Evolutionary conservation across 2,329 filamentous ascomycete species (phyloP).

Genomic region (Nemania sp.): DNA sequence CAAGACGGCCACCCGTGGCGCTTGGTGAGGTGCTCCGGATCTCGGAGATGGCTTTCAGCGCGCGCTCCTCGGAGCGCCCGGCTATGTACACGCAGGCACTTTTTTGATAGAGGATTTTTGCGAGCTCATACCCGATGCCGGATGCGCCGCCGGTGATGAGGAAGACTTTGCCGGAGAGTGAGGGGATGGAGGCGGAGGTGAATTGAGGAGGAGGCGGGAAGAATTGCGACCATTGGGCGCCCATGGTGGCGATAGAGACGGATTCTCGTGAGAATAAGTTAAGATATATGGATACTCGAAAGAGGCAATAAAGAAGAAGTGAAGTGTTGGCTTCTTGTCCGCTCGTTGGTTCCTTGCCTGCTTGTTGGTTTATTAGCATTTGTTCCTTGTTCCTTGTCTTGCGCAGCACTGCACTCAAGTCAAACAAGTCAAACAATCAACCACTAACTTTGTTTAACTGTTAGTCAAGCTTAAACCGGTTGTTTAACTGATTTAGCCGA

Average conservation of each 20-base stretch:
- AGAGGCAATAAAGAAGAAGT: too few relatives aligned
- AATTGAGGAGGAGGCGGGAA: conserved; percentile 25
- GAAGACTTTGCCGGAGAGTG: conserved; percentile 28
- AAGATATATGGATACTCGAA: too few relatives aligned
- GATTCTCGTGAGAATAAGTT: too few relatives aligned
- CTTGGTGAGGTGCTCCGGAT: neutral
- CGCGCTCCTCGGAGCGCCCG: conserved; percentile 21
- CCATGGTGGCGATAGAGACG: conserved; percentile 23
- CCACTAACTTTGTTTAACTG: too few relatives aligned
- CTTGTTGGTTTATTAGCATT: too few relatives aligned
- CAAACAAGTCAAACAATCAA: too few relatives aligned
- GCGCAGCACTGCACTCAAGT: too few relatives aligned
- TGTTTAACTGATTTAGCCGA: too few relatives aligned
- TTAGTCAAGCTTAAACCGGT: too few relatives aligned
- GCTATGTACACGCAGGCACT: conserved; percentile 26
- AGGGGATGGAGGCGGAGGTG: conserved; percentile 16
- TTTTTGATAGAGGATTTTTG: conserved; percentile 22
- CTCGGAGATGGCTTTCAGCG: conserved; percentile 16
- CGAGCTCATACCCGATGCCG: conserved; percentile 29
- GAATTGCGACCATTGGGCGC: conserved; percentile 27
- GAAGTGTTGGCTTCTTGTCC: too few relatives aligned
- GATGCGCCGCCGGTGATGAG: conserved; percentile 31
- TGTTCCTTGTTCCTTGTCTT: too few relatives aligned
- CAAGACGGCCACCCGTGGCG: conserved; percentile 5
- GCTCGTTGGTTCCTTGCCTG: too few relatives aligned